Conservation (phyloP, 2,329 filamentous ascomycete species). For the Triangularia setosa region DNA sequence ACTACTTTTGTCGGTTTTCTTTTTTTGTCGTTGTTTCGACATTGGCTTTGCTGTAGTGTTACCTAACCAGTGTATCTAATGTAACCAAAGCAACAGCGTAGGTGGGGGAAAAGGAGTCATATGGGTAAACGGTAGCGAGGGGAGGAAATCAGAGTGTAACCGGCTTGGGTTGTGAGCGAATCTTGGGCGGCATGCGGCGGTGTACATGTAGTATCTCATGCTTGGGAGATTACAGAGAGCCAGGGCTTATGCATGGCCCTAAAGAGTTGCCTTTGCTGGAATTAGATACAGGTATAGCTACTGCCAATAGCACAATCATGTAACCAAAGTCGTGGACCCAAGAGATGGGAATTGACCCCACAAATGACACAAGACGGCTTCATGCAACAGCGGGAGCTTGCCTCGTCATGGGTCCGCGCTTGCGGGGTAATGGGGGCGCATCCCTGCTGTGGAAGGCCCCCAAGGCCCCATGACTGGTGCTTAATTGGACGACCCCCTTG, state of each 20-base stretch:
- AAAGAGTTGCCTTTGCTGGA: not conserved
- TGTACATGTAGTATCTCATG: not conserved
- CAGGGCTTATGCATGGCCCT: not conserved
- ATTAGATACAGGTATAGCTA: not conserved
- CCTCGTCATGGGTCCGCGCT: not conserved
- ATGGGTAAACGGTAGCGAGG: not conserved
- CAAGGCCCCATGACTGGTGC: conserved; percentile 12
- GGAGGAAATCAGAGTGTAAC: not conserved
- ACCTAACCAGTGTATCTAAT: not conserved
- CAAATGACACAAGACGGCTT: not conserved
- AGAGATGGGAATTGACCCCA: not conserved
- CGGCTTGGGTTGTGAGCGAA: not conserved
- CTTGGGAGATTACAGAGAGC: not conserved
- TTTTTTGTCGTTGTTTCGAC: not conserved
- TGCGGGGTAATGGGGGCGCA: conserved; percentile 14
- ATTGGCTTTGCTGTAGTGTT: not conserved
- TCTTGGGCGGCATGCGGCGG: not conserved
- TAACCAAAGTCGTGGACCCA: not conserved
- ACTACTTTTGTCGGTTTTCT: not conserved
- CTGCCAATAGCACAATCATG: not conserved
- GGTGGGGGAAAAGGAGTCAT: not conserved
- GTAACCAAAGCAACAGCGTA: not conserved
- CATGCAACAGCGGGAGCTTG: not conserved
- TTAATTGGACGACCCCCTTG: conserved; percentile 15
- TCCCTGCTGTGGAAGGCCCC: conserved; percentile 14